Conservation (phyloP, 2,329 filamentous ascomycete species). For the Westerdykella sp. region DNA sequence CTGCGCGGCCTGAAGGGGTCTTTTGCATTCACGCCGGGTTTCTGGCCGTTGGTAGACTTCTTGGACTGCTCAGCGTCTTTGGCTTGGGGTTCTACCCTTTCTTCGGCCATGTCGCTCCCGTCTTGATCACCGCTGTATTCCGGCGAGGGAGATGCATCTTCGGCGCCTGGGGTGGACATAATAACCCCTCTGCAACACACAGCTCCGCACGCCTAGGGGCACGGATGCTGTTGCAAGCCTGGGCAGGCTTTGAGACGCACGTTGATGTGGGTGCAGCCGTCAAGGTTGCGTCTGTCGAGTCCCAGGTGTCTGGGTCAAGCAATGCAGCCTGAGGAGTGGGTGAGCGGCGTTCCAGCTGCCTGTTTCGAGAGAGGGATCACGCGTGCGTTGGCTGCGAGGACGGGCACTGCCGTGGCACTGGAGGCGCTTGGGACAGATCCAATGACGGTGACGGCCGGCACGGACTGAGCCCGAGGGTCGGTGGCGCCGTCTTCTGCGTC, state of each 20-base stretch:
- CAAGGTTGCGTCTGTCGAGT: conserved; percentile 29
- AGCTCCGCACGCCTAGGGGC: conserved; percentile 19
- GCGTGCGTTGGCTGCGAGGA: conserved; percentile 35
- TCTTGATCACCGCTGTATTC: conserved; percentile 41
- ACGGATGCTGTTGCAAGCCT: conserved; percentile 32
- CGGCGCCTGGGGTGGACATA: conserved; percentile 45
- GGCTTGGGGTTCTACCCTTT: conserved; percentile 34
- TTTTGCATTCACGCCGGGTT: conserved; percentile 56
- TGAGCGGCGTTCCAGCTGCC: conserved; percentile 35
- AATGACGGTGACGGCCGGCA: conserved; percentile 14
- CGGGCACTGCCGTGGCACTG: conserved; percentile 32
- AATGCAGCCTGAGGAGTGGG: conserved; percentile 30
- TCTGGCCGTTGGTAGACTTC: conserved; percentile 29
- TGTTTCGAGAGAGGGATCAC: conserved; percentile 39
- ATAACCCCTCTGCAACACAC: conserved; percentile 35
- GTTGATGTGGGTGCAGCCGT: conserved; percentile 38
- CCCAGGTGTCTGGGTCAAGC: conserved; percentile 33
- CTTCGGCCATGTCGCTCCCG: conserved; percentile 41
- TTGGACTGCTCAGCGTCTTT: conserved; percentile 31
- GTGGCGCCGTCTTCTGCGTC: conserved; percentile 8
- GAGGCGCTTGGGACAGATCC: conserved; percentile 11
- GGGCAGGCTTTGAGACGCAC: conserved; percentile 30
- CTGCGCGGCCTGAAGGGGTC: conserved; percentile 82
- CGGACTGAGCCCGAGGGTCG: conserved; percentile 11
- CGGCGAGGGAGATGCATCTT: conserved; percentile 44